These are phyloP conservation scores for Diversispora epigaea DNA, from an alignment of 192 early-diverging fungal genomes.

Conservation along the genomic window DNA sequence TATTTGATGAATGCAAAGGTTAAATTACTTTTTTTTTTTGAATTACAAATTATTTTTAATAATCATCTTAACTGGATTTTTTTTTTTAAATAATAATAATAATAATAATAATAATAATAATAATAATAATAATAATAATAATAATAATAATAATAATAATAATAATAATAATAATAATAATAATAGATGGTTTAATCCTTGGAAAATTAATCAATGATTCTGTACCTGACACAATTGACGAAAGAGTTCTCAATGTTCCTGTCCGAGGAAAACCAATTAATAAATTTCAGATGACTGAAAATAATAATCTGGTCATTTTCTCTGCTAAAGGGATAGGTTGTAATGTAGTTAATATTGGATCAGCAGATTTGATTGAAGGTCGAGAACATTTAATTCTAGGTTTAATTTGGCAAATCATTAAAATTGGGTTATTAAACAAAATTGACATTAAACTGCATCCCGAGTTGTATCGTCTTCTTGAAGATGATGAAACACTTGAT, in stretches of 20 bases:
- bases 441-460: conserved; percentile 98
- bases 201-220: conserved; percentile 99
- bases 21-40: conserved; percentile 27
- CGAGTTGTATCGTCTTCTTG: conserved; percentile 92
- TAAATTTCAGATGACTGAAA: conserved; percentile 97
- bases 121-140: too few species aligned
- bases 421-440: conserved; percentile 92
- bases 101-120: too few species aligned
- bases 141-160: too few species aligned
- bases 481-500: conserved; percentile 90
- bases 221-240: conserved; percentile 95
- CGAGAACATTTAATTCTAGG: conserved; percentile 96
- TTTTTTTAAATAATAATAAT: too few species aligned
- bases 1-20: conserved; percentile 95
- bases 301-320: conserved; percentile 99
- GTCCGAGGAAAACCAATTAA: conserved; percentile 76
- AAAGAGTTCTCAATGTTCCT: conserved; percentile 88
- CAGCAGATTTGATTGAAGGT: conserved; percentile 94
- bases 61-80: too few species aligned
- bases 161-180: neutral
- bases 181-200: conserved; percentile 82
- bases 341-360: conserved; percentile 97
- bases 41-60: too few species aligned
- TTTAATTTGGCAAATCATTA: conserved; percentile 99
- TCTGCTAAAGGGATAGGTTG: conserved; percentile 99